A percentile compares a stretch with the other conserved stretches of the same genome.
phyloP scores from a whole-genome alignment of 2,329 filamentous ascomycete species.

The Dichotomopilus funicola region DNA sequence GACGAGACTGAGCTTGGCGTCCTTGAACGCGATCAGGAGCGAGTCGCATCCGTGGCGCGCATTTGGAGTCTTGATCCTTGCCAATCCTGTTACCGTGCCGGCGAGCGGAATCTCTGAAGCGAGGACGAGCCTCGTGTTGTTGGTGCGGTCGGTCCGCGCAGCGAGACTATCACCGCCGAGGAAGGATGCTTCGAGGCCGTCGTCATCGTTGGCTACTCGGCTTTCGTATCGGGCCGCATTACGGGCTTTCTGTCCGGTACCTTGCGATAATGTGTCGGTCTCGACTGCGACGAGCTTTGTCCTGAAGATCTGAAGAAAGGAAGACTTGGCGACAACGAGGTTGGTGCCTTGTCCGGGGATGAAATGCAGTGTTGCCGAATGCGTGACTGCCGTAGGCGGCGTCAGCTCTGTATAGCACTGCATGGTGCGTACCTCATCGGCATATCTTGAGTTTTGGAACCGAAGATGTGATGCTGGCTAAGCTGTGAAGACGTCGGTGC shows the following conservation, averaged over 20 bases:
- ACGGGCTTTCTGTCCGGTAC: constrained; percentile 31
- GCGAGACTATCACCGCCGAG: constrained; percentile 57
- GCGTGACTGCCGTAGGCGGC: constrained; percentile 88
- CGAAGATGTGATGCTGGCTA: neutral
- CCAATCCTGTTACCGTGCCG: constrained; percentile 78
- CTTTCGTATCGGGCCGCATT: constrained; percentile 44
- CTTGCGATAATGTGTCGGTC: constrained; percentile 37
- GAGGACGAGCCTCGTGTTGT: constrained; percentile 72
- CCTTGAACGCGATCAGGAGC: constrained; percentile 75
- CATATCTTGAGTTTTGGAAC: constrained; percentile 21
- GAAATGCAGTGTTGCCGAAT: constrained; percentile 75
- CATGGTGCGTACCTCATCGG: constrained; percentile 47
- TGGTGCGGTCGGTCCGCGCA: constrained; percentile 55
- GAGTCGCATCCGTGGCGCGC: constrained; percentile 78
- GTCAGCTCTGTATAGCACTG: constrained; percentile 97
- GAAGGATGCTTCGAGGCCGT: constrained; percentile 60
- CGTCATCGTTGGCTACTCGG: constrained; percentile 51
- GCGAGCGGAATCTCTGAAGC: constrained; percentile 77
- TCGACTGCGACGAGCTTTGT: constrained; percentile 62
- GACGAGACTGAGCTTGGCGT: constrained; percentile 86
- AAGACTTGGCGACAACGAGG: constrained; percentile 85
- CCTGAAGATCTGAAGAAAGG: constrained; percentile 84
- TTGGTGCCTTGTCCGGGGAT: constrained; percentile 70
- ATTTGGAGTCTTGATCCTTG: constrained; percentile 64
- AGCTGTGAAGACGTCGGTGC: neutral